Percentiles rank a stretch among this genome's conserved stretches.
phyloP scores from a whole-genome alignment of 2,329 filamentous ascomycete genomes.

The Botryotinia narcissicola region DNA sequence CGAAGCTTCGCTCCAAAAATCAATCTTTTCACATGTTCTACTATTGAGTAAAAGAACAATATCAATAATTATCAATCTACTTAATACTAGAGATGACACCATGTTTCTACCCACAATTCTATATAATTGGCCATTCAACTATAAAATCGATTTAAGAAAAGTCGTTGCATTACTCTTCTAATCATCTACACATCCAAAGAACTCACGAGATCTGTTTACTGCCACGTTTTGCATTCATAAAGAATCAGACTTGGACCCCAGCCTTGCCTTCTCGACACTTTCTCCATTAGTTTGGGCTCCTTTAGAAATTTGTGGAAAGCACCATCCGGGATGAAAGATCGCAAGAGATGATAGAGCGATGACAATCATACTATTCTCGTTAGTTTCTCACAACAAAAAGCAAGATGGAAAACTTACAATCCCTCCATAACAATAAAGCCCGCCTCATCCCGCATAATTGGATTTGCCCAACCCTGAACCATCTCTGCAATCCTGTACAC shows the following conservation, averaged over 20 bases:
- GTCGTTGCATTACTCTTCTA: not conserved
- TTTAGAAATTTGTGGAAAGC: constrained; percentile 23
- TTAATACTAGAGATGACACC: accelerated
- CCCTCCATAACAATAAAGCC: constrained; percentile 59
- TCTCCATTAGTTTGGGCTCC: not conserved
- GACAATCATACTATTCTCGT: constrained; percentile 43
- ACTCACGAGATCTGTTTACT: not conserved
- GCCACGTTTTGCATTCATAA: not conserved
- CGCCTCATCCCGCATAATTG: constrained; percentile 60
- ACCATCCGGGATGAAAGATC: constrained; percentile 44
- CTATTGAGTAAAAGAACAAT: too few relatives aligned
- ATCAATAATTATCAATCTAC: not conserved
- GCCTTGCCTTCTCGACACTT: not conserved
- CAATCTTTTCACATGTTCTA: too few relatives aligned
- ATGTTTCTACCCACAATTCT: accelerated
- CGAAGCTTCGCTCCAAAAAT: too few relatives aligned
- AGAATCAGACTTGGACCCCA: not conserved
- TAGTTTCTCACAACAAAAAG: not conserved
- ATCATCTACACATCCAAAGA: too few relatives aligned
- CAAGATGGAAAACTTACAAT: constrained; percentile 40
- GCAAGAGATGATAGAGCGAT: constrained; percentile 48
- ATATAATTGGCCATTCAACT: not conserved
- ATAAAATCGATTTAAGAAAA: accelerated
- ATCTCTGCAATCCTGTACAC: constrained; percentile 52
- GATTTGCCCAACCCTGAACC: constrained; percentile 61